Evolutionary conservation across 345 rosid genomes (phyloP), one percentile per base, ranked within the genome.

Genomic region (Passiflora organensis): DNA sequence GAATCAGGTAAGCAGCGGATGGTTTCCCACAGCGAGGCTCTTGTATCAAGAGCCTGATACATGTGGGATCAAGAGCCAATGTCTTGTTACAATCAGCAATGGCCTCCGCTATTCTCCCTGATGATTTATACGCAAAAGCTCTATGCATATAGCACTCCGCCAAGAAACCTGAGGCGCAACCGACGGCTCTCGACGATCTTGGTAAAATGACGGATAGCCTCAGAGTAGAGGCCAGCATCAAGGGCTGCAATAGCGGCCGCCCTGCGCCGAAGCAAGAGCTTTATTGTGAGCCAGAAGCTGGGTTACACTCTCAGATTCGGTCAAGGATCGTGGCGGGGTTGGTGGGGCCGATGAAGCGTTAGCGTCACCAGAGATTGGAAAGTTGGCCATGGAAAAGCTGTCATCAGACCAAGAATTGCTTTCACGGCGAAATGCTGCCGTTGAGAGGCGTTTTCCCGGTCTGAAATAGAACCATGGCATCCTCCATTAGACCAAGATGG

Each of bases 401-500:
- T 93, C 96, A 5, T 93, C 99, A 0, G 99, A 81, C 82, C 88
- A 80, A 23, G 89, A 82, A 6, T 81, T 65, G 81, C 95, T 86
- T 62, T 81, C 77, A 1, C 89, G 95, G 59, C 99, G 99, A 73
- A 84, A 84, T 53, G 94, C 99, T 17, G 96, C 99, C 11, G 85
- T 76, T 50, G 96, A 85, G 19, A 93, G 81, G 62, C 99, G 95
- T 71, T 86, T n/a, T 93, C 0, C 95, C 96, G 52, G 91, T 86
- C 62, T 89, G 99, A 45, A 93, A 89, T 0, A 93, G 82, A 41
- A 73, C 95, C 95, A 93, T 80, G 2, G 99, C 96, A 67, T 93
- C 99, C 75, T 93, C 99, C 96, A 93, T 84, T 6, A 93, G 74
- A 37, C 99, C 99, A 1, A 93, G 72, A 56, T 89, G 89, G 71